A percentile compares a stretch with the other conserved stretches of the same genome.
Conservation (phyloP, 352 stramenopile species). For the Pythium sp. region DNA sequence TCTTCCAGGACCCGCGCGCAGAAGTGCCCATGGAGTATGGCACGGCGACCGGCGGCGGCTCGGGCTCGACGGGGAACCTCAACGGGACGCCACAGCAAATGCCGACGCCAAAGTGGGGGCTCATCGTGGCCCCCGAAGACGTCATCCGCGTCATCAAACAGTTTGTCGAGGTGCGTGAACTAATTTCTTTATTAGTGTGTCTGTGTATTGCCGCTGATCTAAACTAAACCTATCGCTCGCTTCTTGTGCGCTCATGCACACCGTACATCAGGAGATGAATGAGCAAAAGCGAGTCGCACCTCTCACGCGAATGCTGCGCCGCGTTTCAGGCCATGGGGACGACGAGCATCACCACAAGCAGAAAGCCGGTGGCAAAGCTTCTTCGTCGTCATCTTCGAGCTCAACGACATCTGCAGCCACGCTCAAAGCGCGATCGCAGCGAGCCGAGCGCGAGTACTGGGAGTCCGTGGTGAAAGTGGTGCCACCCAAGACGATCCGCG, state of each 20-base stretch:
- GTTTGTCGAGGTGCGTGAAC: conserved; percentile 79
- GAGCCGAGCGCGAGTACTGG: conserved; percentile 80
- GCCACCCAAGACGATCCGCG: conserved; percentile 52
- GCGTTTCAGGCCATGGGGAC: conserved; percentile 13
- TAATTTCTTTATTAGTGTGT: not conserved
- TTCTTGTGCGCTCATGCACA: not conserved
- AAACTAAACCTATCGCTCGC: not conserved
- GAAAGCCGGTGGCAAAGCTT: conserved; percentile 5
- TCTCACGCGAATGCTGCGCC: conserved; percentile 43
- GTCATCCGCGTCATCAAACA: conserved; percentile 85
- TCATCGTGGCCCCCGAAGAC: conserved; percentile 80
- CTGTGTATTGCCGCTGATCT: not conserved
- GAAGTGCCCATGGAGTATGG: conserved; percentile 42
- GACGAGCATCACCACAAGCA: not conserved
- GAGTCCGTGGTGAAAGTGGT: conserved; percentile 72
- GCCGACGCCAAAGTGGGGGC: conserved; percentile 44
- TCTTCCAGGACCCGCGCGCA: conserved; percentile 68
- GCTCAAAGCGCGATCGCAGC: conserved; percentile 39
- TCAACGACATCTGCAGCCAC: conserved; percentile 23
- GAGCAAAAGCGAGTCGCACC: conserved; percentile 65
- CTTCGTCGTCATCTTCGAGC: conserved; percentile 14
- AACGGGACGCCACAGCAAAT: conserved; percentile 11
- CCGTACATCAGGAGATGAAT: conserved; percentile 44
- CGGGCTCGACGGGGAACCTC: conserved; percentile 2
- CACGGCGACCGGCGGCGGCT: not conserved